These are phyloP conservation scores for Eutrema japonicum DNA, from an alignment of 345 rosid species.

Conservation along the genomic window DNA sequence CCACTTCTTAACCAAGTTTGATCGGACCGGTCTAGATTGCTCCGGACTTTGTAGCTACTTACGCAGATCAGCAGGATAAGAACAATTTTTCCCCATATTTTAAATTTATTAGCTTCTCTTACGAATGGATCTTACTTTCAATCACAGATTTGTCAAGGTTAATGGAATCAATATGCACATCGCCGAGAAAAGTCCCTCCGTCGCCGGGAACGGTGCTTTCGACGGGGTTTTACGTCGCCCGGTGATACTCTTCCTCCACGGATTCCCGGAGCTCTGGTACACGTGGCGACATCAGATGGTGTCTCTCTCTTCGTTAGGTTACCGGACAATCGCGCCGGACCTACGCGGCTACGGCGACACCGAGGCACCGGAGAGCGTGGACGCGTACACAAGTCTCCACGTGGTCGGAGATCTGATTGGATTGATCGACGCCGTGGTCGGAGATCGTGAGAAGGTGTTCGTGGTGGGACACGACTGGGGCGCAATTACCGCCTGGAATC, in stretches of 20 bases:
- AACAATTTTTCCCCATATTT: neutral
- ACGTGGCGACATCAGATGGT: slow-evolving; percentile 48
- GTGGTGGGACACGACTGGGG: slow-evolving; percentile 51
- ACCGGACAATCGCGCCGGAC: slow-evolving; percentile 47
- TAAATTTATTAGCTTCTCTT: neutral
- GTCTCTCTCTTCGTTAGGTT: slow-evolving; percentile 37
- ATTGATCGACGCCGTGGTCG: slow-evolving; percentile 41
- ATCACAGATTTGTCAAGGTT: slow-evolving; percentile 40
- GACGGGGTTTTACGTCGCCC: slow-evolving; percentile 21
- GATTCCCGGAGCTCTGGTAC: slow-evolving; percentile 51
- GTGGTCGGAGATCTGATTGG: slow-evolving; percentile 45
- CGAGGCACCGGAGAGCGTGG: slow-evolving; percentile 39
- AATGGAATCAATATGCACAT: slow-evolving; percentile 77
- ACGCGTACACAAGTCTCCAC: slow-evolving; percentile 38
- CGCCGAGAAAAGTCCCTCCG: slow-evolving; percentile 57
- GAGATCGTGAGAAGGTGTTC: slow-evolving; percentile 41
- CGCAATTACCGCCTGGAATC: slow-evolving; percentile 44
- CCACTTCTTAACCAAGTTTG: neutral
- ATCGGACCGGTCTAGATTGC: slow-evolving; percentile 7
- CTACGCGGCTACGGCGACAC: slow-evolving; percentile 46
- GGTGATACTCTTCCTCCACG: slow-evolving; percentile 46
- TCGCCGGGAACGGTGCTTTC: neutral
- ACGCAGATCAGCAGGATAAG: neutral
- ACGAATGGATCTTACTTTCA: slow-evolving; percentile 39
- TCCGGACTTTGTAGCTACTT: neutral